Conservation (phyloP, 2,329 filamentous ascomycete genomes). For the Colletotrichum godetiae region DNA sequence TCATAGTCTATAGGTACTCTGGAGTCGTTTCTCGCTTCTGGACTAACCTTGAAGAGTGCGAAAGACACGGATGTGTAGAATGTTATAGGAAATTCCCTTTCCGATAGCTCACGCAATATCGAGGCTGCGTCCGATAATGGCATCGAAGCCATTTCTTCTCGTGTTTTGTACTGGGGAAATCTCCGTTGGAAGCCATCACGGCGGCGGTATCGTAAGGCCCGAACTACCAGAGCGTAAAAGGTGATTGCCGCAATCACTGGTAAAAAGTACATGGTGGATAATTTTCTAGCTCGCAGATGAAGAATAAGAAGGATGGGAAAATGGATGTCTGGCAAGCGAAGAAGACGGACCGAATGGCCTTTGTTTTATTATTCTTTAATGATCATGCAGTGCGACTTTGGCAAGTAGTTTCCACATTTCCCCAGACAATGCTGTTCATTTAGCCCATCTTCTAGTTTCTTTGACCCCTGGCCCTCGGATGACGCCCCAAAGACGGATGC, state of each 20-base stretch:
- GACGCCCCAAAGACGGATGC: background rate
- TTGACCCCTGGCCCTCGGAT: background rate
- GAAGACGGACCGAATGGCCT: background rate
- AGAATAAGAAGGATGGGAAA: background rate
- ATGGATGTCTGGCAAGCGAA: background rate
- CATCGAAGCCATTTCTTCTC: constrained; percentile 27
- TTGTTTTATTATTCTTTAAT: background rate
- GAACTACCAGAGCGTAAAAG: background rate
- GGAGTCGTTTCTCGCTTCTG: background rate
- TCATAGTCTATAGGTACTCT: too few relatives aligned
- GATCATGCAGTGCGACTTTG: background rate
- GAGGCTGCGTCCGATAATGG: constrained; percentile 11
- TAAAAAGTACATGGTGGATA: background rate
- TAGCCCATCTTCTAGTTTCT: background rate
- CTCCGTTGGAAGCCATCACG: constrained; percentile 5
- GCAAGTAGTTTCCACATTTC: background rate
- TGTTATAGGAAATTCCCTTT: constrained; percentile 67
- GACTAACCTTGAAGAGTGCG: constrained; percentile 65
- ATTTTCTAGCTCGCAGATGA: background rate
- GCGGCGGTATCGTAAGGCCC: constrained; percentile 10
- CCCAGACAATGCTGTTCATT: background rate
- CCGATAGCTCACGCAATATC: constrained; percentile 53
- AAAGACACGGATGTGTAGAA: constrained; percentile 65
- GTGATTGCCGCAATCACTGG: background rate
- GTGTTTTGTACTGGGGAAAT: constrained; percentile 8